Percentiles rank a stretch among this genome's conserved stretches.
Evolutionary conservation across 108 stramenopile species (phyloP).

Genomic region (Nannochloropsis salina): DNA sequence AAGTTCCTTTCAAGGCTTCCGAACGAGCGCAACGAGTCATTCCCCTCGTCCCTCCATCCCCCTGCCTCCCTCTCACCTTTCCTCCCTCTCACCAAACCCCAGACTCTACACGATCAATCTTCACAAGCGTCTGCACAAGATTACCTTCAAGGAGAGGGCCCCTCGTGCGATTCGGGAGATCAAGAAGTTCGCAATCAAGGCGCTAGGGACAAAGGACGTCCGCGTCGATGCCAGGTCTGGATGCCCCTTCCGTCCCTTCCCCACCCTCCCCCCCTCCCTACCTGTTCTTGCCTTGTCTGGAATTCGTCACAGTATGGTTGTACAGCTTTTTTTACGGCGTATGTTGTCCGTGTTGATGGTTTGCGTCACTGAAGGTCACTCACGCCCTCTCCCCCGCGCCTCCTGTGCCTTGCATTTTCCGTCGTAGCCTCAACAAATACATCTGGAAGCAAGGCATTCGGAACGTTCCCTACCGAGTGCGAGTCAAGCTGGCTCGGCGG

Average conservation of each 20-base stretch:
- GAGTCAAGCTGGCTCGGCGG: conserved; percentile 91
- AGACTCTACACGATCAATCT: conserved; percentile 95
- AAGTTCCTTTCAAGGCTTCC: no score
- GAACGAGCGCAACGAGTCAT: no score
- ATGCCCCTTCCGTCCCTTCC: not conserved
- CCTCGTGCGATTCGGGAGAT: conserved; percentile 96
- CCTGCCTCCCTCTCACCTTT: not conserved
- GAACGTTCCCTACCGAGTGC: conserved; percentile 90
- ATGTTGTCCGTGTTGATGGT: not conserved
- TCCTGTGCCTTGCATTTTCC: conserved; percentile 57
- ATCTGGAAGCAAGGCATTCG: conserved; percentile 88
- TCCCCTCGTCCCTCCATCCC: no score
- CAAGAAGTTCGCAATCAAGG: conserved; percentile 81
- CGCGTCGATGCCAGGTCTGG: conserved; percentile 41
- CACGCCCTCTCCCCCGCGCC: not conserved
- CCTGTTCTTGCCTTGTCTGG: not conserved
- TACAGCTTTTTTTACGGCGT: not conserved
- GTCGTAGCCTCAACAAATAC: conserved; percentile 57
- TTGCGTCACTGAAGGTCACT: conserved; percentile 61
- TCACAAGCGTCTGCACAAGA: conserved; percentile 82
- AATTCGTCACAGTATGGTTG: not conserved
- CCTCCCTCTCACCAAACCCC: conserved; percentile 64
- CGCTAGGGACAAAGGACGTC: conserved; percentile 81
- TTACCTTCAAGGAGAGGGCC: conserved; percentile 91
- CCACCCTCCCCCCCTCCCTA: not conserved